phyloP scores from a whole-genome alignment of 805 yeast species.

The Metschnikowia lunata region DNA sequence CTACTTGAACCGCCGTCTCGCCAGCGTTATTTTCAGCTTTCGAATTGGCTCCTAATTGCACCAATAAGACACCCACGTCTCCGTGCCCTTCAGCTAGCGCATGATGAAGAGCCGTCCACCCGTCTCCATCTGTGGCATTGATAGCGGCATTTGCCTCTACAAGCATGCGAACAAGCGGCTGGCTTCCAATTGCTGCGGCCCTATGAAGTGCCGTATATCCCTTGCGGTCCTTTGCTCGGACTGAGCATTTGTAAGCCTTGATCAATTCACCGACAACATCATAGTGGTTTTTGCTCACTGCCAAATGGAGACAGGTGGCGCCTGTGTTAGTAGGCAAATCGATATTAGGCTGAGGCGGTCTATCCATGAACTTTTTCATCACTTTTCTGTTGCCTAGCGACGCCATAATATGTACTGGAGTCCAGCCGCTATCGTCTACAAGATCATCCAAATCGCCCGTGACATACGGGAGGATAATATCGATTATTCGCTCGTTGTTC shows the following conservation, averaged over 20 bases:
- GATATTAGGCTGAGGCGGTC: constrained; percentile 54
- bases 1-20: constrained; percentile 34
- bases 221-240: constrained; percentile 61
- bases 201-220: constrained; percentile 71
- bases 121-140: constrained; percentile 62
- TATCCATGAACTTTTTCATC: constrained; percentile 44
- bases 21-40: constrained; percentile 47
- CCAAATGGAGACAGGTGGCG: constrained; percentile 69
- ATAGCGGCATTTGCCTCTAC: constrained; percentile 54
- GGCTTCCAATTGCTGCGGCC: constrained; percentile 76
- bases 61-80: constrained; percentile 62
- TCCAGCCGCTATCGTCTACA: constrained; percentile 80
- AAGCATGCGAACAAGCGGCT: constrained; percentile 51
- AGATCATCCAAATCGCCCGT: constrained; percentile 62
- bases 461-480: constrained; percentile 26
- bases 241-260: constrained; percentile 51
- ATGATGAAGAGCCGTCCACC: constrained; percentile 87
- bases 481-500: constrained; percentile 50
- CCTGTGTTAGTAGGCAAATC: constrained; percentile 54
- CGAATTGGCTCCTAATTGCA: constrained; percentile 65
- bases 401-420: constrained; percentile 78
- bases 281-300: constrained; percentile 63
- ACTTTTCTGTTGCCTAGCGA: constrained; percentile 63
- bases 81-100: constrained; percentile 89
- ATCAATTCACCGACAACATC: constrained; percentile 53